Evolutionary conservation across 2,329 filamentous ascomycete genomes (phyloP).

Genomic region (Microcyclosporella mali): DNA sequence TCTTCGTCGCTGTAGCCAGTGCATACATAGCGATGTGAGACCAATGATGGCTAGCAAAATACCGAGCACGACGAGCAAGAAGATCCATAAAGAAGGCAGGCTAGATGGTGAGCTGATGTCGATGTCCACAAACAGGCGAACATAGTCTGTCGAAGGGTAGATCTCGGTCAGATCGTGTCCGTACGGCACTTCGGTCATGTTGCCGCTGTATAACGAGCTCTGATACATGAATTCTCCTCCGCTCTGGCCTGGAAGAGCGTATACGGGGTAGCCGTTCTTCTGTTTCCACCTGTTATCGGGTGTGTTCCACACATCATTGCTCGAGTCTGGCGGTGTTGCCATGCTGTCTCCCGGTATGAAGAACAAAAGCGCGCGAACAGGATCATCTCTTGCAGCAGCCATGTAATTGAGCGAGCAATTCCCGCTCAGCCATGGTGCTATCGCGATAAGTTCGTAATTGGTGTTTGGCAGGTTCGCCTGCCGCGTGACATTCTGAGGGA

Average conservation of each 20-base stretch:
- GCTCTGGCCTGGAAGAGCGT: constrained; percentile 64
- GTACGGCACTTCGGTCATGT: constrained; percentile 49
- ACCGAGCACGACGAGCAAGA: constrained; percentile 62
- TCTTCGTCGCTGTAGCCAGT: constrained; percentile 66
- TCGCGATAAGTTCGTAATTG: constrained; percentile 68
- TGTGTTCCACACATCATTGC: constrained; percentile 63
- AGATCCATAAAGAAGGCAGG: constrained; percentile 75
- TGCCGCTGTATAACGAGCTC: constrained; percentile 70
- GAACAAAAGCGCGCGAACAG: constrained; percentile 51
- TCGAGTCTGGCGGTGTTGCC: constrained; percentile 59
- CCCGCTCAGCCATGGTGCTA: constrained; percentile 78
- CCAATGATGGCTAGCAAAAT: constrained; percentile 64
- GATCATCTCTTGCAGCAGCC: constrained; percentile 52
- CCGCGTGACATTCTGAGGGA: constrained; percentile 71
- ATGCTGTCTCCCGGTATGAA: constrained; percentile 43
- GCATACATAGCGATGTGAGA: constrained; percentile 65
- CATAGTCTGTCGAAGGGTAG: constrained; percentile 39
- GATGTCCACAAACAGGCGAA: constrained; percentile 49
- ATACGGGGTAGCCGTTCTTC: constrained; percentile 70
- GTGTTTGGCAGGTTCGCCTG: constrained; percentile 57
- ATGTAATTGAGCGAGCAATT: constrained; percentile 71
- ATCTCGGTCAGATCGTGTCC: constrained; percentile 34
- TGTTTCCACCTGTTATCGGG: constrained; percentile 67
- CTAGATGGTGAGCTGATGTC: constrained; percentile 38
- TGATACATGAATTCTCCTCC: constrained; percentile 65